These are phyloP conservation scores for Fomitopsis palustris DNA, from an alignment of 1,284 basidiomycete genomes.

Conservation along the genomic window DNA sequence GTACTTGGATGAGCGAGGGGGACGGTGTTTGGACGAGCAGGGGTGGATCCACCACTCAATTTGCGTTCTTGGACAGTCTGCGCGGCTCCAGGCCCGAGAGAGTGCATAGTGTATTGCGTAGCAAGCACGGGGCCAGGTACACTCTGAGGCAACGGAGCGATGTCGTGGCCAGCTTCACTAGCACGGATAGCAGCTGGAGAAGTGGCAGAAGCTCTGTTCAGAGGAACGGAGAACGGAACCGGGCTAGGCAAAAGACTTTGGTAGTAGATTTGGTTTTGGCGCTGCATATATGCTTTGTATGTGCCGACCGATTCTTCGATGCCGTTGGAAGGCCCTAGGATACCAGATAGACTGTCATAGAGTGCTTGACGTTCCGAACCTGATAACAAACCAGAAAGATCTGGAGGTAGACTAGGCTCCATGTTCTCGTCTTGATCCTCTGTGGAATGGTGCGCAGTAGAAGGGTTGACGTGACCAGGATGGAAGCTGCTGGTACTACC, in stretches of 20 bases:
- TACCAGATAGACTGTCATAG: conserved; percentile 48
- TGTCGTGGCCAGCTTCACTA: background rate
- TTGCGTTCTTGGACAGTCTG: background rate
- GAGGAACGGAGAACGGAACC: conserved; percentile 7
- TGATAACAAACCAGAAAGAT: conserved; percentile 33
- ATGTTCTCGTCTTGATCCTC: background rate
- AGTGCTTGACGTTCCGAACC: conserved; percentile 42
- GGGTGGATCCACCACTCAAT: background rate
- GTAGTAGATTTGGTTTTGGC: conserved; percentile 43
- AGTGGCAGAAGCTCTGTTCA: background rate
- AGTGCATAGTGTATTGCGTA: background rate
- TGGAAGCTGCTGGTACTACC: background rate
- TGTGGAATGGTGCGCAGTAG: background rate
- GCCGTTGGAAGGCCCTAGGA: conserved; percentile 42
- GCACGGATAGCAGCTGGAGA: conserved; percentile 4
- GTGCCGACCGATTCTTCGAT: conserved; percentile 51
- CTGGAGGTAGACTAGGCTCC: background rate
- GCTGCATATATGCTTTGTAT: conserved; percentile 51
- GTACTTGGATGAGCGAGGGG: background rate
- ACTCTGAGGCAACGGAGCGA: background rate
- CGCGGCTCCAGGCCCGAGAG: background rate
- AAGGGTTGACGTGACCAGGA: background rate
- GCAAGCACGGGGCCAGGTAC: background rate
- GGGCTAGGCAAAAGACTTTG: conserved; percentile 29
- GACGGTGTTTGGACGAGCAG: background rate